Evolutionary conservation across 192 early-diverging fungal genomes (phyloP), one percentile per base, ranked within the genome.

Genomic region (Backusella liffmaniae): DNA sequence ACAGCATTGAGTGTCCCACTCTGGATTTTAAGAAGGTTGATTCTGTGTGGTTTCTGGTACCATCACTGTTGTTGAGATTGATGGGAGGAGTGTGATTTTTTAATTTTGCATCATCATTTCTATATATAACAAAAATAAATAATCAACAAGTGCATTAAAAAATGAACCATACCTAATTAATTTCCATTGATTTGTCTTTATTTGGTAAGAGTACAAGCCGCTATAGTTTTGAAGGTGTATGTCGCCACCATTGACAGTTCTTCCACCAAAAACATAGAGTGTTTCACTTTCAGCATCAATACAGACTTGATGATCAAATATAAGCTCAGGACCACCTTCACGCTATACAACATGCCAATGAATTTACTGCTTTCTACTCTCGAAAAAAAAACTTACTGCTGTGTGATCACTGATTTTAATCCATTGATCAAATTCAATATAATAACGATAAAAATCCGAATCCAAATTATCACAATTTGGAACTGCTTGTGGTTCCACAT

Each of bases 241-340:
- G 75, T 95, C 94, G 16, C 86, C 86, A 16, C 86, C 86, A 68
- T 84, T 82, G 46, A 93, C 85, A 1, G 88, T 88, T 41, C 93
- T 84, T 71, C 97, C 97, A 59, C 97, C 97, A 87, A 98, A 99
- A 5, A 97, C 86, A 83, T 97, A 99, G 0, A 99, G 77, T 10
- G 89, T 87, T 49, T 87, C 85, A 16, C 83, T 84, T 8, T 87
- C 76, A 4, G 88, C 74, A 71, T 99, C 97, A 46, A 97, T 83
- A 67, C 91, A 90, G 94, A 99, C 95, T 87, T 99, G 96, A 77
- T 97, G 90, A 78, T 98, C 96, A 72, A 94, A 98, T 36, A 97
- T 90, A 13, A 98, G 85, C 59, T 90, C 88, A 23, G 97, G 97
- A 0, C 97, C 97, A 49, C 89, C 89, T 73, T 96, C 89, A 5